Conservation (phyloP, 805 yeast genomes). For the Candida ascalaphidarum region DNA sequence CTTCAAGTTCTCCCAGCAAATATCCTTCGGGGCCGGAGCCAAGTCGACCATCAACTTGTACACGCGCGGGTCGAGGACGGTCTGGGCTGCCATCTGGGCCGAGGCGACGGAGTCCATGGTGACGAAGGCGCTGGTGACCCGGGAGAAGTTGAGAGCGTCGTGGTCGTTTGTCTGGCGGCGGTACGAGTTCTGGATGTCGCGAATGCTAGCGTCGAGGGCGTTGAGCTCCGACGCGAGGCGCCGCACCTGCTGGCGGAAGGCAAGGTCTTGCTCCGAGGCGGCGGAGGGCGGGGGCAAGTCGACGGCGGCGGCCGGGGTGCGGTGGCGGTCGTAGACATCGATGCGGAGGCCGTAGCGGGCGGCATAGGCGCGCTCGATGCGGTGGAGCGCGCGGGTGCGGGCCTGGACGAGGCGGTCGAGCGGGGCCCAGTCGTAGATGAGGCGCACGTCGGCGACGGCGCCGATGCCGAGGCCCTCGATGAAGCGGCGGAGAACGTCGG, state of each 20-base stretch:
- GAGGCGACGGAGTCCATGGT: slow-evolving; percentile 42
- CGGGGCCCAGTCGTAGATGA: slow-evolving; percentile 38
- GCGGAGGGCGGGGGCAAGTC: not conserved
- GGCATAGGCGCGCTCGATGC: slow-evolving; percentile 36
- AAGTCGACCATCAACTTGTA: slow-evolving; percentile 31
- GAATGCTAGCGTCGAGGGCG: slow-evolving; percentile 31
- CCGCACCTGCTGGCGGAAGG: slow-evolving; percentile 22
- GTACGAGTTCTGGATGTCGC: slow-evolving; percentile 21
- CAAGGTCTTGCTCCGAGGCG: slow-evolving; percentile 4
- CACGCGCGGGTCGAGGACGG: slow-evolving; percentile 37
- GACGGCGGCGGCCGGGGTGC: slow-evolving; percentile 14
- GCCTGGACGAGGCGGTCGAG: slow-evolving; percentile 28
- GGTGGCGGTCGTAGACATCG: slow-evolving; percentile 24
- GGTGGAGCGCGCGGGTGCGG: slow-evolving; percentile 20
- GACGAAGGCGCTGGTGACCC: slow-evolving; percentile 37
- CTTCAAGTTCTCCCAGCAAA: slow-evolving; percentile 38
- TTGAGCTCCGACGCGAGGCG: slow-evolving; percentile 24
- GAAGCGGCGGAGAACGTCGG: slow-evolving; percentile 35
- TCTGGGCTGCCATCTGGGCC: slow-evolving; percentile 42
- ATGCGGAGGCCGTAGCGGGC: slow-evolving; percentile 33
- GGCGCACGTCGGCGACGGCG: slow-evolving; percentile 39
- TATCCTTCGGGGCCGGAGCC: slow-evolving; percentile 42
- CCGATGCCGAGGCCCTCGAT: slow-evolving; percentile 51
- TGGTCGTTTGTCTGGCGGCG: slow-evolving; percentile 13
- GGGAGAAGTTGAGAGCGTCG: slow-evolving; percentile 22